Percentiles rank a stretch among this genome's conserved stretches.
These are phyloP conservation scores for Sugiyamaella grinbergsii DNA, from an alignment of 1,139 yeast species.

Conservation along the genomic window DNA sequence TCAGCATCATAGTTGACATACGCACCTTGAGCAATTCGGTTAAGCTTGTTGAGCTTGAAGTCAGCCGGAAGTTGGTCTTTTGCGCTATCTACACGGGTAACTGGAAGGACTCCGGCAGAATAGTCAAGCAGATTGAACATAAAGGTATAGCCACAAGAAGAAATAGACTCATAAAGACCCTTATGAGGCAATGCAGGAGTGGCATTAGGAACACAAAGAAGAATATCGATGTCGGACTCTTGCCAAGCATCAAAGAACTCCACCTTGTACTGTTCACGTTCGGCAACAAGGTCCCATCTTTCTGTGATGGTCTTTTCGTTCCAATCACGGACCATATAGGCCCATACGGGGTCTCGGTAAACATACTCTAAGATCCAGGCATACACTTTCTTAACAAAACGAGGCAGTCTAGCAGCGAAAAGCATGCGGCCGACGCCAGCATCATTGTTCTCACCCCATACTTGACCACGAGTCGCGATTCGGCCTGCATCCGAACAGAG, in stretches of 20 bases:
- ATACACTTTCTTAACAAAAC: conserved; percentile 42
- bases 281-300: conserved; percentile 44
- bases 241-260: conserved; percentile 45
- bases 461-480: conserved; percentile 40
- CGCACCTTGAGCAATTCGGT: conserved; percentile 46
- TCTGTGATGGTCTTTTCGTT: conserved; percentile 44
- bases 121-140: conserved; percentile 62
- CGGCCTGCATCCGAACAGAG: conserved; percentile 43
- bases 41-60: conserved; percentile 41
- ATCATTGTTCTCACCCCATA: conserved; percentile 44
- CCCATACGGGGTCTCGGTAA: conserved; percentile 45
- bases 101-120: conserved; percentile 61
- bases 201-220: conserved; percentile 46
- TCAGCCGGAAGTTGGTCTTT: conserved; percentile 45
- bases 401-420: conserved; percentile 42
- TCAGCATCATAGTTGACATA: conserved; percentile 55
- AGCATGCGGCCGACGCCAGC: conserved; percentile 44
- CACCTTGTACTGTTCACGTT: conserved; percentile 45
- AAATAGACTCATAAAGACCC: conserved; percentile 43
- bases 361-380: conserved; percentile 43
- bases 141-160: conserved; percentile 55
- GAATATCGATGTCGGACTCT: conserved; percentile 43
- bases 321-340: conserved; percentile 46
- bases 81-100: conserved; percentile 54
- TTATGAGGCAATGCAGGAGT: conserved; percentile 47